Evolutionary conservation across 2,329 filamentous ascomycete genomes (phyloP), one percentile per base, ranked within the genome.

Genomic region (Chaetomiaceae sp.): DNA sequence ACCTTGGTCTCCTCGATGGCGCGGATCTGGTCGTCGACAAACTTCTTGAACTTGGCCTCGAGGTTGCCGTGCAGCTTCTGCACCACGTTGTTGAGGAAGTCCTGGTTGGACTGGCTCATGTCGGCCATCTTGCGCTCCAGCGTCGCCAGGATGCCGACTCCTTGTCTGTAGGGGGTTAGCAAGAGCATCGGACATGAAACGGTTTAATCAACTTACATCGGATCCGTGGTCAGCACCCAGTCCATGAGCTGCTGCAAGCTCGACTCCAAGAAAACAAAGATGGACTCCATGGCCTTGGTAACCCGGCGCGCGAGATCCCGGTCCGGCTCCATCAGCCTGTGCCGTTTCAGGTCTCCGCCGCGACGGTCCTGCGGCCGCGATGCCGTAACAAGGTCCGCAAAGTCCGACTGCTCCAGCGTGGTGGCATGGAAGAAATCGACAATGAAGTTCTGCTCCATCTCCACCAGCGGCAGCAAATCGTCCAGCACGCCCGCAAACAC

Each of bases 1-100:
- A 98, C 91, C 68, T 97, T 97, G 32, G 90, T 97, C 51, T 97
- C 93, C 67, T 97, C 93, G 53, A 97, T 95, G 5, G 89, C 90
- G 20, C 88, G 86, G 49, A 97, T 86, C 64, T 98, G 93, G 54
- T 95, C 88, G 56, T 97, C 91, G 8, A 97, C 81, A 58, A 97
- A 96, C 52, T 87, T 88, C 51, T 77, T 82, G 69, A 95, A 96
- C 3, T 87, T 78, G 2, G 78, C 76, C 55, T 85, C 80, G 15
- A 97, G 72, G 34, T 78, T 79, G 46, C 81, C 77, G 56, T 93
- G 87, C 9, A 95, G 71, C 60, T 88, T 89, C 58, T 93, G 85
- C 3, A 97, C 70, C 2, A 86, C 73, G 42, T 53, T 83, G 42
- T 88, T 83, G 19, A 96, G 75, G 62, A 88, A 97, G 59, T 97